A percentile compares a stretch with the other conserved stretches of the same genome.
Conservation (phyloP, 352 stramenopile species). For the Pythium aquatile region DNA sequence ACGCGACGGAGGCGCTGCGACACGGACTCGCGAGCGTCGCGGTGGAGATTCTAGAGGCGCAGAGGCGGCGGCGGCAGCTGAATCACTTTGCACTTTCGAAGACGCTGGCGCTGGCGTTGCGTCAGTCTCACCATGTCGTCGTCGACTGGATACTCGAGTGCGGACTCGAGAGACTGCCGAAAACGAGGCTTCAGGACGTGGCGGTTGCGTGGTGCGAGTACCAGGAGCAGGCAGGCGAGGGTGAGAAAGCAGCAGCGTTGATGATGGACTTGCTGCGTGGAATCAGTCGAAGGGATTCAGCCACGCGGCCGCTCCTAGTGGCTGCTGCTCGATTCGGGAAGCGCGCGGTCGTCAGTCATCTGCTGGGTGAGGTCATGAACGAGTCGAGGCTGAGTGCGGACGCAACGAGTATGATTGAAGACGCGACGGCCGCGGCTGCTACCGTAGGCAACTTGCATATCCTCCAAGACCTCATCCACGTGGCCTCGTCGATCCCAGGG, state of each 20-base stretch:
- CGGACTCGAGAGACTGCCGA: background rate
- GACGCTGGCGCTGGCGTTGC: conserved; percentile 7
- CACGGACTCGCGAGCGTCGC: background rate
- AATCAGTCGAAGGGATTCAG: background rate
- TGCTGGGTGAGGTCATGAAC: background rate
- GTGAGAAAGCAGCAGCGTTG: background rate
- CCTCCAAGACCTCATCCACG: background rate
- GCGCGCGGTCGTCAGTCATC: background rate
- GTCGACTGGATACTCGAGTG: conserved; percentile 13
- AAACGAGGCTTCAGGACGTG: background rate
- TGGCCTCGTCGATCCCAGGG: background rate
- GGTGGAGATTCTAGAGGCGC: conserved; percentile 15
- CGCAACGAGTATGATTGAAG: background rate
- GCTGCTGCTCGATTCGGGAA: background rate
- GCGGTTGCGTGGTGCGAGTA: conserved; percentile 10
- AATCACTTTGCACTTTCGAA: conserved; percentile 11
- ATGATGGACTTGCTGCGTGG: background rate
- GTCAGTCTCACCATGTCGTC: background rate
- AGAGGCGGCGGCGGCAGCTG: conserved; percentile 11
- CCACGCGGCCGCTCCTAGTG: background rate
- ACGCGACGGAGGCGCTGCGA: conserved; percentile 13
- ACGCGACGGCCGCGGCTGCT: conserved; percentile 1
- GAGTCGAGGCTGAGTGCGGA: background rate
- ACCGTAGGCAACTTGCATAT: background rate
- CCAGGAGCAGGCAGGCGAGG: background rate